A percentile compares a stretch with the other conserved stretches of the same genome.
These are phyloP conservation scores for Lizonia empirigonia DNA, from an alignment of 2,329 filamentous ascomycete species.

Conservation along the genomic window DNA sequence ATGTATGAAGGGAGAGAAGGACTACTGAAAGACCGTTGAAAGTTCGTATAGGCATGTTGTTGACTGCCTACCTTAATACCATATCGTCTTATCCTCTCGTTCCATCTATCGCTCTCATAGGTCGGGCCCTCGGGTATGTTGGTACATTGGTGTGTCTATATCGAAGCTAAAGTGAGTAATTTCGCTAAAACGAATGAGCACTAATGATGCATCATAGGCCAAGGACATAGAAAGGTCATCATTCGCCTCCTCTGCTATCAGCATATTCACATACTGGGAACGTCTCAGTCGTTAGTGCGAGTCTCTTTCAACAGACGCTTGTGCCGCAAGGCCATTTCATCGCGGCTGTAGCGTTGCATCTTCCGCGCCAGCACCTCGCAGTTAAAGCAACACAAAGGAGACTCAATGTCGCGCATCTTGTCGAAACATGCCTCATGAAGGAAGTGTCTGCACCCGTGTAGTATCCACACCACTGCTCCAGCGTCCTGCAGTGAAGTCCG, in stretches of 20 bases:
- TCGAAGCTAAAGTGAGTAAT: no score
- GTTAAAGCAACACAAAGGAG: background rate
- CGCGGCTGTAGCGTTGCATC: background rate
- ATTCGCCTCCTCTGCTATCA: no score
- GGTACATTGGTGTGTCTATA: no score
- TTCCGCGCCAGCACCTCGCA: background rate
- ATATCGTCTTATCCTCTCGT: background rate
- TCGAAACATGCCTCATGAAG: background rate
- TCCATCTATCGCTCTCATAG: no score
- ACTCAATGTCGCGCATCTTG: background rate
- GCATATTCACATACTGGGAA: no score
- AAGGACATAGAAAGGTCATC: no score
- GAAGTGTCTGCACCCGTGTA: conserved; percentile 1
- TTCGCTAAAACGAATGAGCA: no score
- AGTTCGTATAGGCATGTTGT: background rate
- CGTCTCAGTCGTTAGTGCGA: background rate
- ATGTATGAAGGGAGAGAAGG: background rate
- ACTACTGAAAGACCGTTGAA: background rate
- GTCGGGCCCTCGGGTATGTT: no score
- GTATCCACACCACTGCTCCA: background rate
- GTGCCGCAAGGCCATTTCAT: background rate
- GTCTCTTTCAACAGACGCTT: background rate
- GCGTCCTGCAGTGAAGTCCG: background rate
- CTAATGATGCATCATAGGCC: no score
- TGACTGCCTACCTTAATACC: conserved; percentile 5